phyloP scores from a whole-genome alignment of 139 green algal species.

The Tetraselmis striata region DNA sequence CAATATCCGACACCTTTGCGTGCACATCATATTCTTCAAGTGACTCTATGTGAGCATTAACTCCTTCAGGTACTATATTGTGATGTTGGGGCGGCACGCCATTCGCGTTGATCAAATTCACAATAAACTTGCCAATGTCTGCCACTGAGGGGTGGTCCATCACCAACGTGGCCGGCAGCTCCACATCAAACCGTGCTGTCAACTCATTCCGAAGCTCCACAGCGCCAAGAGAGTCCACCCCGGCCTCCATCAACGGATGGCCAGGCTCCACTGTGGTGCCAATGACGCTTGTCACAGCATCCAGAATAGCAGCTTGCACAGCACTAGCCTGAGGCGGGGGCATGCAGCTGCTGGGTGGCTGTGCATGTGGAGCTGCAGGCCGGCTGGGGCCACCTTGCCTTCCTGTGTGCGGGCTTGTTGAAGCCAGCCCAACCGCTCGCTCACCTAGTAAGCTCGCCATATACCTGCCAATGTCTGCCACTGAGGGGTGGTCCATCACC shows the following conservation, averaged over 20 bases:
- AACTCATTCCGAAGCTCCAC: slow-evolving; percentile 58
- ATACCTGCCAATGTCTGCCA: slow-evolving; percentile 29
- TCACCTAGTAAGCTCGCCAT: slow-evolving; percentile 3
- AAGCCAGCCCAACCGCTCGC: no score
- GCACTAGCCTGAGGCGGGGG: neutral
- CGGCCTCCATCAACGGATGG: slow-evolving; percentile 52
- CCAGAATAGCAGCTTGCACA: neutral
- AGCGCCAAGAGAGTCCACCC: slow-evolving; percentile 66
- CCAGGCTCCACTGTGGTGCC: slow-evolving; percentile 18
- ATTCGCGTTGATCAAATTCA: no score
- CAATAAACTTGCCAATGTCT: slow-evolving; percentile 18
- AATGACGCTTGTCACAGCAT: slow-evolving; percentile 1
- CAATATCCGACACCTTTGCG: neutral
- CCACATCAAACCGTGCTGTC: slow-evolving; percentile 8
- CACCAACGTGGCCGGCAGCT: slow-evolving; percentile 60
- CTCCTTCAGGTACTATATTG: no score
- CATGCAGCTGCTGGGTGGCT: no score
- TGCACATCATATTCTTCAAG: no score
- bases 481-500: slow-evolving; percentile 60
- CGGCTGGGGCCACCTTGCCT: no score
- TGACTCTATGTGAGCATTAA: no score
- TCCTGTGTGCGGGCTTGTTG: no score
- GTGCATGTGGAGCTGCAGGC: no score
- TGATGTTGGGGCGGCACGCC: no score
- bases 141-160: slow-evolving; percentile 60